These are phyloP conservation scores for Cladophialophora carrionii DNA, from an alignment of 2,329 filamentous ascomycete species.

Conservation along the genomic window DNA sequence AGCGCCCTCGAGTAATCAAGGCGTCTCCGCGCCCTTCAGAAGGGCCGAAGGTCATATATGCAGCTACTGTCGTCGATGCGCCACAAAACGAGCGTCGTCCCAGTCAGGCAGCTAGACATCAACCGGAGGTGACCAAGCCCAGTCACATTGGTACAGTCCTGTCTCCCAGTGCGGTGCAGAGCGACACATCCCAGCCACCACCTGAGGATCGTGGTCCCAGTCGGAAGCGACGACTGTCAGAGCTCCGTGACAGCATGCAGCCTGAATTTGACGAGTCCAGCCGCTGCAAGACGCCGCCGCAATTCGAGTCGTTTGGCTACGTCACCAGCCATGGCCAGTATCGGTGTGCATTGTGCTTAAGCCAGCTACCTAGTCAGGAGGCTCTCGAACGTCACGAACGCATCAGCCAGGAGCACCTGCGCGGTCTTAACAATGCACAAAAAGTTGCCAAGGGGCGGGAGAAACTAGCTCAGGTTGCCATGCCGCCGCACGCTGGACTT, in stretches of 20 bases:
- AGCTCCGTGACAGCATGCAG: conserved; percentile 9
- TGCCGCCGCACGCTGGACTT: background rate
- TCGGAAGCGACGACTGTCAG: conserved; percentile 19
- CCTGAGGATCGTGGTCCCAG: background rate
- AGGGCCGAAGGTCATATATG: background rate
- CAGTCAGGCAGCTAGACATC: background rate
- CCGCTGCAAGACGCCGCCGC: background rate
- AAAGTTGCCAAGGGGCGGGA: conserved; percentile 23
- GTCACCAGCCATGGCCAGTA: conserved; percentile 26
- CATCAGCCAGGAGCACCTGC: conserved; percentile 22
- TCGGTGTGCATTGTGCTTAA: conserved; percentile 30
- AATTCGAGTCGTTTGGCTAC: conserved; percentile 25
- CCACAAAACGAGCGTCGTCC: background rate
- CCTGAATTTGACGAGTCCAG: background rate
- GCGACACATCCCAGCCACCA: background rate
- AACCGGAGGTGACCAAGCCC: background rate
- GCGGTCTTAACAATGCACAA: conserved; percentile 17
- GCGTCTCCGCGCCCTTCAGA: conserved; percentile 1
- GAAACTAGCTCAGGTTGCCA: conserved; percentile 21
- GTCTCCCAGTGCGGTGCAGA: background rate
- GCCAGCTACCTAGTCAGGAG: conserved; percentile 24
- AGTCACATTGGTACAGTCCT: background rate
- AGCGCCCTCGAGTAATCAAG: conserved; percentile 21
- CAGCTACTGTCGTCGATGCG: background rate
- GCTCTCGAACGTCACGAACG: conserved; percentile 27